Evolutionary conservation across 805 yeast species (phyloP).

Genomic region (Metschnikowia cerradonensis): DNA sequence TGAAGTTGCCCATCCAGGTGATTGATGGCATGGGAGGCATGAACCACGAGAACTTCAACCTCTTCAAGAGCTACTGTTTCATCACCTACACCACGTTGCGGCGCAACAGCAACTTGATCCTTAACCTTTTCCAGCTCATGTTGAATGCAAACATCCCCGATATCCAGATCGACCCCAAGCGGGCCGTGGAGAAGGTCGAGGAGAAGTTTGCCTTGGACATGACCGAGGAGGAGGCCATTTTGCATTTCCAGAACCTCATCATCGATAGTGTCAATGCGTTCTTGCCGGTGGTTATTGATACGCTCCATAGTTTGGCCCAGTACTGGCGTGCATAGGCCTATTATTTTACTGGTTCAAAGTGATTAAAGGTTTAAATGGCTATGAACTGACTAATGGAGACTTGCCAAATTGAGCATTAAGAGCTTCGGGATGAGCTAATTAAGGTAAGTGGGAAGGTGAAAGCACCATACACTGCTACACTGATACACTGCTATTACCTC

Average conservation of each 20-base stretch:
- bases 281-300: slow-evolving; percentile 90
- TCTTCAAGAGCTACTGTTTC: slow-evolving; percentile 89
- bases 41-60: slow-evolving; percentile 74
- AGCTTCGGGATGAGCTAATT: no score
- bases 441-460: no score
- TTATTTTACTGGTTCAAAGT: no score
- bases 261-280: slow-evolving; percentile 93
- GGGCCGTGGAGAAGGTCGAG: slow-evolving; percentile 85
- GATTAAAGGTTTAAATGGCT: not conserved
- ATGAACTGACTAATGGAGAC: not conserved
- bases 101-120: slow-evolving; percentile 81
- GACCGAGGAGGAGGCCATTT: slow-evolving; percentile 93
- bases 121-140: slow-evolving; percentile 91
- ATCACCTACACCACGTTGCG: slow-evolving; percentile 89
- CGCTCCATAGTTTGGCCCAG: slow-evolving; percentile 92
- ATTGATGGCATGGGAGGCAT: slow-evolving; percentile 98
- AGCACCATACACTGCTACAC: no score
- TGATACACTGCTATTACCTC: no score
- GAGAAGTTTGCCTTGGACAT: slow-evolving; percentile 91
- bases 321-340: slow-evolving; percentile 80
- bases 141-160: slow-evolving; percentile 91
- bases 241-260: slow-evolving; percentile 90
- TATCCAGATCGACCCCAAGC: slow-evolving; percentile 74
- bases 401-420: no score
- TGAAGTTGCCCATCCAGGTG: slow-evolving; percentile 95